phyloP scores from a whole-genome alignment of 169 alveolate genomes.

The Cystoisospora suis region DNA sequence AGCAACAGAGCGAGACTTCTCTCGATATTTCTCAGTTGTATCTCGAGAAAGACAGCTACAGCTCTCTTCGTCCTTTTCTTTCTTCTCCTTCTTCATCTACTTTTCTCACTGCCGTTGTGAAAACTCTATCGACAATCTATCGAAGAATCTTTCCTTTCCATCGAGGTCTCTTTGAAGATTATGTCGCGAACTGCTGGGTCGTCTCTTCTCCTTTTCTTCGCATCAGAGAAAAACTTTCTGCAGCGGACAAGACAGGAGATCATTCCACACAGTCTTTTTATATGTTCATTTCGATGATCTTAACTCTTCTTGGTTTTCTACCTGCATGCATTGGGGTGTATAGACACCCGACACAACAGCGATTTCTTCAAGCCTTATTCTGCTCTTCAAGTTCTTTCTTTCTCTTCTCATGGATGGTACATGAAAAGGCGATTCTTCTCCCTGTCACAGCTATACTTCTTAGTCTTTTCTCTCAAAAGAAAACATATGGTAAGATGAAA shows the following conservation, averaged over 20 bases:
- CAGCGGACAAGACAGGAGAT: neutral
- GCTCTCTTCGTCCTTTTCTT: neutral
- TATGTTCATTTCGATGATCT: neutral
- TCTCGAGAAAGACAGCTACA: neutral
- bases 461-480: slow-evolving; percentile 58
- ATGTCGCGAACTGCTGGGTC: slow-evolving; percentile 88
- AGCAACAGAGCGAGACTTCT: neutral
- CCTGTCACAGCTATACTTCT: slow-evolving; percentile 80
- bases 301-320: slow-evolving; percentile 55
- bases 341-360: slow-evolving; percentile 48
- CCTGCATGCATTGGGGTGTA: slow-evolving; percentile 62
- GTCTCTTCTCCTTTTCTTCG: slow-evolving; percentile 27
- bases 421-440: slow-evolving; percentile 88
- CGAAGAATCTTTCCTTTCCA: slow-evolving; percentile 84
- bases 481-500: neutral
- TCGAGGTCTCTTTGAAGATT: slow-evolving; percentile 87
- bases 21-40: neutral
- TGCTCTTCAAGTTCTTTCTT: slow-evolving; percentile 51
- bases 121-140: slow-evolving; percentile 41
- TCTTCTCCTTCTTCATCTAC: neutral
- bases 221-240: neutral
- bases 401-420: slow-evolving; percentile 80
- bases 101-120: neutral
- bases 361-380: slow-evolving; percentile 70
- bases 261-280: neutral